Evolutionary conservation across 2,329 filamentous ascomycete genomes (phyloP).

Genomic region (Nothomitra cinnamomea): DNA sequence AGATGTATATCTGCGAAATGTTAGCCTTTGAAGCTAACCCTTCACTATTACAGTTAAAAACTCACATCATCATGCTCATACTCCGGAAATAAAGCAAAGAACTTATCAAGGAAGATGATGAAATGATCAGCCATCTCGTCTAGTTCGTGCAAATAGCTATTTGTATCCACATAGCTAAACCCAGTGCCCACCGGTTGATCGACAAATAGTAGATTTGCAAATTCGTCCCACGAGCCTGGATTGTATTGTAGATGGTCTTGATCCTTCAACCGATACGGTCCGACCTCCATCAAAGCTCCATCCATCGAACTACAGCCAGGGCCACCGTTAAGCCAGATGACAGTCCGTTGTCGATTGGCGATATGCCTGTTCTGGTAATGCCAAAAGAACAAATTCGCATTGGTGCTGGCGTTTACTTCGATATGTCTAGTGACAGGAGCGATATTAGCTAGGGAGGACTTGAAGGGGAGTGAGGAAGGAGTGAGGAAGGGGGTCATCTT

Average conservation of each 20-base stretch:
- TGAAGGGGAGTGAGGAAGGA: constrained; percentile 12
- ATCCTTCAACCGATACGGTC: constrained; percentile 74
- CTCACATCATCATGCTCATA: constrained; percentile 83
- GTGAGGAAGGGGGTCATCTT: constrained; percentile 22
- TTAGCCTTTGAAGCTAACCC: background rate
- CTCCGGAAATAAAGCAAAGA: constrained; percentile 78
- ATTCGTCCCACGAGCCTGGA: constrained; percentile 96
- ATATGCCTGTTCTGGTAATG: constrained; percentile 93
- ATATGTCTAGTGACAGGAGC: constrained; percentile 48
- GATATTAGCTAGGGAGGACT: constrained; percentile 5
- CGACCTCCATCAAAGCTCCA: constrained; percentile 89
- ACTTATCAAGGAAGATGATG: constrained; percentile 76
- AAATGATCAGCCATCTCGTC: constrained; percentile 83
- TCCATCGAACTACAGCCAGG: constrained; percentile 97
- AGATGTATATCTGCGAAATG: constrained; percentile 59
- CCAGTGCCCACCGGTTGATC: constrained; percentile 95
- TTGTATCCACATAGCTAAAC: constrained; percentile 85
- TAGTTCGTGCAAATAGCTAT: constrained; percentile 73
- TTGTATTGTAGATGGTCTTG: constrained; percentile 58
- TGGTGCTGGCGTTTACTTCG: constrained; percentile 66
- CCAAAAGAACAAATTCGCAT: constrained; percentile 98
- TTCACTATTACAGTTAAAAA: constrained; percentile 11
- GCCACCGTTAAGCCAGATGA: constrained; percentile 94
- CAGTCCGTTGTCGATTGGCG: constrained; percentile 73
- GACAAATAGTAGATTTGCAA: constrained; percentile 90